Evolutionary conservation across 73 alveolate genomes (phyloP).

Genomic region (Paramecium sonneborni): DNA sequence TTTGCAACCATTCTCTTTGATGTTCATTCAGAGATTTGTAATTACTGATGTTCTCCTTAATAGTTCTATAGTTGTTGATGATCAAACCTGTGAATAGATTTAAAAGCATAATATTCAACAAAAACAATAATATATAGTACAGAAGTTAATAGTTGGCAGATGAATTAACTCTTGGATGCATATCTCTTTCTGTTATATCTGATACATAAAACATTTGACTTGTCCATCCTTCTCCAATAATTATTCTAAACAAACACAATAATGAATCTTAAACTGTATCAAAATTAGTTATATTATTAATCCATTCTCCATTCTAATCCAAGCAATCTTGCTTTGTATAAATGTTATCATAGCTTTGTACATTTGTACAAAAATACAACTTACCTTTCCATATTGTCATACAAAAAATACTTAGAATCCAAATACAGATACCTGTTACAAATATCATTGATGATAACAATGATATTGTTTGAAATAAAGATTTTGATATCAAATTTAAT

Average conservation of each 20-base stretch:
- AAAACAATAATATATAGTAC: constrained; percentile 20
- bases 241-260: constrained; percentile 43
- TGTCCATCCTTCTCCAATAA: constrained; percentile 71
- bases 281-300: constrained; percentile 56
- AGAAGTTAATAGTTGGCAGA: background rate
- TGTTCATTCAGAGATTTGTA: background rate
- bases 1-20: constrained; percentile 8
- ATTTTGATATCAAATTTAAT: background rate
- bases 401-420: constrained; percentile 14
- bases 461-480: background rate
- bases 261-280: constrained; percentile 71
- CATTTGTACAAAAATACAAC: background rate
- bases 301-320: constrained; percentile 74
- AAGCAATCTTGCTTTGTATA: background rate
- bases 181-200: constrained; percentile 44
- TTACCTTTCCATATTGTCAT: constrained; percentile 9
- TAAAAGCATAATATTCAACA: constrained; percentile 51
- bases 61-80: constrained; percentile 68
- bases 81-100: constrained; percentile 74
- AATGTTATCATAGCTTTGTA: background rate
- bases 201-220: constrained; percentile 42
- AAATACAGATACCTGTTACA: constrained; percentile 6
- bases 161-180: background rate
- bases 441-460: background rate
- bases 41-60: constrained; percentile 68